These are phyloP conservation scores for Lablab purpureus DNA, from an alignment of 306 rosid species.

Conservation along the genomic window DNA sequence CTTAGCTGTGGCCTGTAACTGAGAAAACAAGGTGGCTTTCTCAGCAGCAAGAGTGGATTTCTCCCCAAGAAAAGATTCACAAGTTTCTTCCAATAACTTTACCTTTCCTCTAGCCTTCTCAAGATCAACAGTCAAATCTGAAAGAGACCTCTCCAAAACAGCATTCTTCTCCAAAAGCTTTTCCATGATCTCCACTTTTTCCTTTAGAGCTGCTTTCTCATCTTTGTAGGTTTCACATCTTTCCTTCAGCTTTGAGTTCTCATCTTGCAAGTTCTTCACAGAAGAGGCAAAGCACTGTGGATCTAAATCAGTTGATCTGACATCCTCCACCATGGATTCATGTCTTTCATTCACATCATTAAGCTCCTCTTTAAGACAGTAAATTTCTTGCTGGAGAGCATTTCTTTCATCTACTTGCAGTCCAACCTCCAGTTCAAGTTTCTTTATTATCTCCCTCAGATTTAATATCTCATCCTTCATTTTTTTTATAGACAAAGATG, in stretches of 20 bases:
- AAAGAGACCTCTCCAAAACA: slow-evolving; percentile 75
- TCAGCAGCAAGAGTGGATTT: slow-evolving; percentile 73
- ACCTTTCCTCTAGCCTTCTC: slow-evolving; percentile 67
- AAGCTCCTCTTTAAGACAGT: slow-evolving; percentile 83
- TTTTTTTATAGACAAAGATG: slow-evolving; percentile 64
- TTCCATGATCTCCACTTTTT: slow-evolving; percentile 75
- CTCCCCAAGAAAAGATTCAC: slow-evolving; percentile 69
- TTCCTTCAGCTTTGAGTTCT: slow-evolving; percentile 75
- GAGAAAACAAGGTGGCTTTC: slow-evolving; percentile 69
- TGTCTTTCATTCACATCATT: slow-evolving; percentile 62
- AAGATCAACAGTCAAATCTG: slow-evolving; percentile 73
- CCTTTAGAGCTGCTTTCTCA: slow-evolving; percentile 70
- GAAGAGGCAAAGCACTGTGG: slow-evolving; percentile 66
- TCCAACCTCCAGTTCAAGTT: slow-evolving; percentile 77
- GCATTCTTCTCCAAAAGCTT: slow-evolving; percentile 75
- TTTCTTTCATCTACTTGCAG: slow-evolving; percentile 79
- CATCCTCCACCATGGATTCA: slow-evolving; percentile 67
- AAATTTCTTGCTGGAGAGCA: slow-evolving; percentile 90
- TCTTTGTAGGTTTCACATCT: slow-evolving; percentile 55
- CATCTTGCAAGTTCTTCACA: slow-evolving; percentile 72
- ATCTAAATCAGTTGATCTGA: slow-evolving; percentile 72
- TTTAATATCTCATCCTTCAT: slow-evolving; percentile 79
- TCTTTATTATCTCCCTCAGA: slow-evolving; percentile 72
- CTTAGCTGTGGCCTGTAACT: slow-evolving; percentile 63
- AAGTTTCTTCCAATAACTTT: slow-evolving; percentile 66